Percentiles rank a stretch among this genome's conserved stretches.
These are phyloP conservation scores for Amanita thiersii DNA, from an alignment of 768 basidiomycete species.

Conservation along the genomic window DNA sequence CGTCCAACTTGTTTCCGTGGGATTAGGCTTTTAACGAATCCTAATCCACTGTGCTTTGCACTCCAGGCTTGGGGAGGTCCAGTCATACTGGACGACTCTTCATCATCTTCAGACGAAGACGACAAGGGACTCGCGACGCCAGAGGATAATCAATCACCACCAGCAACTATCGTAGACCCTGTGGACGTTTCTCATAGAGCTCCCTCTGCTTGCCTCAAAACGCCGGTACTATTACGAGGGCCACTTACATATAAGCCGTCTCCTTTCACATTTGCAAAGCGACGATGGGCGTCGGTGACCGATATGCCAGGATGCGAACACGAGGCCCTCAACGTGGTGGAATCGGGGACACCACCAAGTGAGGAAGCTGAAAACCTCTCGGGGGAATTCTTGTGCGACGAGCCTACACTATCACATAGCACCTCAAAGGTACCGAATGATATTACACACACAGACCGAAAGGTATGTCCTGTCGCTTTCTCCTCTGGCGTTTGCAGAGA, in stretches of 20 bases:
- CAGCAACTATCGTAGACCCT: slow-evolving; percentile 22
- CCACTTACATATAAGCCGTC: slow-evolving; percentile 52
- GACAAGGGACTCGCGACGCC: slow-evolving; percentile 51
- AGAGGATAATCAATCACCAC: slow-evolving; percentile 38
- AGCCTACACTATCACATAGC: no score
- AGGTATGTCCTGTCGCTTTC: no score
- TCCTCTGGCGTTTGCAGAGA: no score
- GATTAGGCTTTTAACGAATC: slow-evolving; percentile 43
- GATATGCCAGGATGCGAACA: slow-evolving; percentile 15
- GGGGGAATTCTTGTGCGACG: no score
- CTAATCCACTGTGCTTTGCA: slow-evolving; percentile 56
- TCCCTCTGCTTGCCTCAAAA: slow-evolving; percentile 10
- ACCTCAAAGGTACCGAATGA: no score
- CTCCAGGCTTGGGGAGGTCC: slow-evolving; percentile 47
- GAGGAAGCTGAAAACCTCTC: slow-evolving; percentile 2
- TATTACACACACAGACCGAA: no score
- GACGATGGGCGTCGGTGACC: slow-evolving; percentile 45
- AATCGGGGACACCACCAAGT: background rate
- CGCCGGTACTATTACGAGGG: slow-evolving; percentile 23
- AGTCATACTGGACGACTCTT: slow-evolving; percentile 30
- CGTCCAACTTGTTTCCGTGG: slow-evolving; percentile 35
- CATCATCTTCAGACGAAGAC: slow-evolving; percentile 35
- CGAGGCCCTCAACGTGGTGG: background rate
- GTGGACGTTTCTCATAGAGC: slow-evolving; percentile 13
- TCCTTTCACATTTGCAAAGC: slow-evolving; percentile 55